Base-by-base conservation (phyloP, 768 basidiomycete genomes). In the Nidula microcarpa region DNA sequence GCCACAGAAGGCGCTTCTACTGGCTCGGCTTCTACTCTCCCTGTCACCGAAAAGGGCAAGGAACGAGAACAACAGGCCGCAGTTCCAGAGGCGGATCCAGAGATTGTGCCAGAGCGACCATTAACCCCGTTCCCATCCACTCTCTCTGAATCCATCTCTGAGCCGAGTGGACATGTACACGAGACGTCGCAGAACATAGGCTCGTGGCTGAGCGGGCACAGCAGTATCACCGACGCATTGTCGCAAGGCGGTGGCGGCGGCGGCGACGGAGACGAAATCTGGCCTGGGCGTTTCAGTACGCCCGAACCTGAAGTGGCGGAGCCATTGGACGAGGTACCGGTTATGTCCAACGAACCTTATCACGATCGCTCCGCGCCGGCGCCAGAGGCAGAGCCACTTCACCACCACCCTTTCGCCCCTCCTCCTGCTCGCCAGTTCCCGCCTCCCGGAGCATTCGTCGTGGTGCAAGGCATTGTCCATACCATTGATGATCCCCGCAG, bases 391-490 rank as follows among this genome's bases (percentile, higher is more conserved):
- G 8, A 8, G 34, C 51, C 13, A 17, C 59, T 43, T 32, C 56
- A 33, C 30, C 54, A 36, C 51, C 48, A 46, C 34, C 58, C 56
- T 47, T 44, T 66, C 45, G 59, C 67, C 18, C 55, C 63, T 48
- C 53, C 61, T 35, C 48, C 64, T 33, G 61, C 65, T n/a, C 70
- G 80, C 17, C 76, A 77, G 51, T 88, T 88, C 62, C 86, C 87
- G 35, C 84, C 87, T 0, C 84, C 87, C 0, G 87, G 89, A 11
- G 89, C 89, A 2, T 76, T 91, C 3, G 89, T 91, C 23, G 87
- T 91, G 35, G 89, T 91, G 0, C 89, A 91, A 67, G 89, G 89
- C 47, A 87, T 90, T 39, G 88, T 90, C 0, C 87, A 90, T 56
- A 89, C 88, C 0, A 85, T 85, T 3, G 87, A 89, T 65, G 77